phyloP scores from a whole-genome alignment of 352 stramenopile genomes.

The Globisporangium yorkense region DNA sequence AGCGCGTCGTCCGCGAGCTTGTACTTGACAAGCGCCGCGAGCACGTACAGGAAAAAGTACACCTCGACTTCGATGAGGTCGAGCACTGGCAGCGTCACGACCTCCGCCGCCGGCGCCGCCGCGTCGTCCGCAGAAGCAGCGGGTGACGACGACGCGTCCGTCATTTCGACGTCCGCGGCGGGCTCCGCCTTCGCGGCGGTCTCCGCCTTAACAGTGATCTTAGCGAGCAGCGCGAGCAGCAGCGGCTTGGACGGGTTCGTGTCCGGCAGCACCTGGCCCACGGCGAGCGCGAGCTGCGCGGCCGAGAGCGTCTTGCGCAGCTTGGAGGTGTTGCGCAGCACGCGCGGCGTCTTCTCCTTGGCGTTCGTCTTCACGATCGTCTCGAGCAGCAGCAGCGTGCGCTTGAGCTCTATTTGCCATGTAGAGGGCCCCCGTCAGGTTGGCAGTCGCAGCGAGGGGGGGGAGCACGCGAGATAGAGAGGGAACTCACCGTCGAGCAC shows the following conservation, averaged over 20 bases:
- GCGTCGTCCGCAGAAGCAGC: constrained; percentile 11
- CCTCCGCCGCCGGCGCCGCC: constrained; percentile 9
- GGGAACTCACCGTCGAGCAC: constrained; percentile 52
- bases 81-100: constrained; percentile 35
- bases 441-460: not conserved
- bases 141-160: constrained; percentile 21
- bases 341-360: constrained; percentile 80
- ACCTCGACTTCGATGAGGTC: constrained; percentile 85
- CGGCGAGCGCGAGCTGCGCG: constrained; percentile 47
- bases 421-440: not conserved
- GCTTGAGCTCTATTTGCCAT: constrained; percentile 54
- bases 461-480: not conserved
- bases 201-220: constrained; percentile 36
- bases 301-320: constrained; percentile 73
- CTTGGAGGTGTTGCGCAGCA: constrained; percentile 75
- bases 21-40: constrained; percentile 70
- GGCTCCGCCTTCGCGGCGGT: constrained; percentile 25
- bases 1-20: constrained; percentile 52
- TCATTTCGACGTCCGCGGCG: constrained; percentile 49
- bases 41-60: constrained; percentile 75
- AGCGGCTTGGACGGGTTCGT: constrained; percentile 53
- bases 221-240: constrained; percentile 45
- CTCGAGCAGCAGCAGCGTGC: constrained; percentile 64
- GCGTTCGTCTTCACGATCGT: constrained; percentile 76
- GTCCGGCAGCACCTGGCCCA: constrained; percentile 54